These are phyloP conservation scores for Globisporangium paddicum DNA, from an alignment of 352 stramenopile species.

Conservation along the genomic window DNA sequence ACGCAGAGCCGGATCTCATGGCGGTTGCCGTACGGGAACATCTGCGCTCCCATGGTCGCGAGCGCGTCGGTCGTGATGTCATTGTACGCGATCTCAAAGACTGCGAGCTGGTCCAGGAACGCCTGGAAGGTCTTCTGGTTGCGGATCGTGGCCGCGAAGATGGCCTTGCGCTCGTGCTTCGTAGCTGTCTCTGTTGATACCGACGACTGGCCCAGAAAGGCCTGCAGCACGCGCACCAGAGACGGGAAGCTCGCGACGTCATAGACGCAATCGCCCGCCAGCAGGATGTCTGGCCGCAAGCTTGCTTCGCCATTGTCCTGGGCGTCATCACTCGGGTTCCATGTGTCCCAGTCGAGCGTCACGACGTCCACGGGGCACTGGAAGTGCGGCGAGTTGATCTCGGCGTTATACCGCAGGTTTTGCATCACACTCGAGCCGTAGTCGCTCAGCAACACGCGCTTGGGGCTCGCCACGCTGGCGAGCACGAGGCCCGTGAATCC, in stretches of 20 bases:
- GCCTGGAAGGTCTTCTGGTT: constrained; percentile 70
- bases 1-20: constrained; percentile 65
- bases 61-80: constrained; percentile 52
- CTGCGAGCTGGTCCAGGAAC: constrained; percentile 60
- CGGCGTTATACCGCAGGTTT: constrained; percentile 78
- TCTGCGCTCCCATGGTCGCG: constrained; percentile 32
- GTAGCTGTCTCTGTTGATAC: neutral
- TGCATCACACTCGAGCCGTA: constrained; percentile 81
- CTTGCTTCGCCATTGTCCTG: constrained; percentile 11
- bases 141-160: constrained; percentile 75
- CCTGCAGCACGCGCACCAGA: constrained; percentile 50
- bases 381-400: constrained; percentile 53
- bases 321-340: constrained; percentile 29
- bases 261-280: constrained; percentile 78
- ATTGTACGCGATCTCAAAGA: constrained; percentile 48
- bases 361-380: constrained; percentile 49
- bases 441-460: constrained; percentile 57
- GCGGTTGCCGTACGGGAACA: constrained; percentile 59
- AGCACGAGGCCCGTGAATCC: constrained; percentile 67
- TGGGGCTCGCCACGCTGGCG: constrained; percentile 30
- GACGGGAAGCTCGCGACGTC: constrained; percentile 57
- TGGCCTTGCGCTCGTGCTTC: constrained; percentile 30
- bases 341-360: constrained; percentile 69
- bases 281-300: constrained; percentile 39
- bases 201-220: constrained; percentile 31